phyloP scores from a whole-genome alignment of 345 rosid genomes.

The Camelina neglecta region DNA sequence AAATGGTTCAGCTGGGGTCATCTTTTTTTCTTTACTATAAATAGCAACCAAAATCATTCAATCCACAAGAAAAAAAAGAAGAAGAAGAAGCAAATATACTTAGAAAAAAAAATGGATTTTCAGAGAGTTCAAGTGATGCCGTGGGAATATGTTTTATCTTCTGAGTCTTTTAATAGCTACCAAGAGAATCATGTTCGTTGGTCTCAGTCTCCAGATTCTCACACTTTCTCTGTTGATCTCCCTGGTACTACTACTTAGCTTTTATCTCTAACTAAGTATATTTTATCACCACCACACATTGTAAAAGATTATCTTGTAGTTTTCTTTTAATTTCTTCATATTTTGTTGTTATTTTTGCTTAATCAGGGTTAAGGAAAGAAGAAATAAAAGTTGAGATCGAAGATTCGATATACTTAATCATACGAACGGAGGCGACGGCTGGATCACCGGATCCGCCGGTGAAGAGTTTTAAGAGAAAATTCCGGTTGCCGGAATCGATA shows the following conservation, averaged over 20 bases:
- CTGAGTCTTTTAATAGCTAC: slow-evolving; percentile 43
- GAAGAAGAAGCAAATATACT: neutral
- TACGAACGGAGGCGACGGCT: slow-evolving; percentile 58
- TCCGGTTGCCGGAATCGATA: slow-evolving; percentile 66
- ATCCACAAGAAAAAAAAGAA: slow-evolving; percentile 1
- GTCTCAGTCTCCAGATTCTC: slow-evolving; percentile 71
- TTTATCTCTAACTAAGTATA: no score
- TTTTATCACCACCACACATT: slow-evolving; percentile 16
- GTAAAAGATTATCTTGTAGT: neutral
- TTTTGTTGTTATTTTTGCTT: neutral
- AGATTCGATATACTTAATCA: slow-evolving; percentile 67
- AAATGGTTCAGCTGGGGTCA: slow-evolving; percentile 33
- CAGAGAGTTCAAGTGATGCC: slow-evolving; percentile 49
- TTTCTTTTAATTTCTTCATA: neutral
- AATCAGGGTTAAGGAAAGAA: slow-evolving; percentile 72
- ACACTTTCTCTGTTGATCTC: slow-evolving; percentile 70
- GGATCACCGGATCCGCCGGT: slow-evolving; percentile 46
- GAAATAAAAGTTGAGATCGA: slow-evolving; percentile 80
- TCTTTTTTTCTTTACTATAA: neutral
- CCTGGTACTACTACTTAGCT: slow-evolving; percentile 54
- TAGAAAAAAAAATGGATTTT: slow-evolving; percentile 51
- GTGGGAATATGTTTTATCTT: slow-evolving; percentile 50
- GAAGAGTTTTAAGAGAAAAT: slow-evolving; percentile 62
- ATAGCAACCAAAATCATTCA: neutral
- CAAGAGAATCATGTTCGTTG: slow-evolving; percentile 65